Conservation (phyloP, 805 yeast genomes). For the Saccharomycopsis olivae region DNA sequence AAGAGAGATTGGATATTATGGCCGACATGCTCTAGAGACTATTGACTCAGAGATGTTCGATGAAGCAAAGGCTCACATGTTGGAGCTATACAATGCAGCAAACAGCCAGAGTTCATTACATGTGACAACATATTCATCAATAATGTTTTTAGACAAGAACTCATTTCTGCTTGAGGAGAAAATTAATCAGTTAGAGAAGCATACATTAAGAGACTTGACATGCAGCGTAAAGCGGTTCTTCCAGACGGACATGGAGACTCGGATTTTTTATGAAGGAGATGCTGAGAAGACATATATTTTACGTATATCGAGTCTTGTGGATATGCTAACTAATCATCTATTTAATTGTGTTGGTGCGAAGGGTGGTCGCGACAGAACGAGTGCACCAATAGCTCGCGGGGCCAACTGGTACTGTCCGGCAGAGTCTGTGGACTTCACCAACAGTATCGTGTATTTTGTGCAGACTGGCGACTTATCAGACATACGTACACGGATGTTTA, state of each 20-base stretch:
- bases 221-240: conserved; percentile 25
- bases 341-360: background rate
- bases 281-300: conserved; percentile 20
- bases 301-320: conserved; percentile 21
- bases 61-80: too few relatives aligned
- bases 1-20: too few relatives aligned
- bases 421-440: conserved; percentile 39
- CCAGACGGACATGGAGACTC: conserved; percentile 21
- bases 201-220: conserved; percentile 29
- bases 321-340: conserved; percentile 23
- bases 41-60: too few relatives aligned
- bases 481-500: conserved; percentile 27
- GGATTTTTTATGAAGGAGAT: conserved; percentile 45
- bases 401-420: conserved; percentile 27
- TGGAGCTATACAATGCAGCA: too few relatives aligned
- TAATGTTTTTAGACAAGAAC: conserved; percentile 41
- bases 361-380: background rate
- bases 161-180: conserved; percentile 47
- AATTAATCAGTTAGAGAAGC: conserved; percentile 42
- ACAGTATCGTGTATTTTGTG: conserved; percentile 40
- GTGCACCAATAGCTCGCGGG: conserved; percentile 20
- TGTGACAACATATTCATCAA: too few relatives aligned
- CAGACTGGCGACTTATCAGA: conserved; percentile 45
- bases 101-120: too few relatives aligned
- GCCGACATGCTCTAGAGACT: too few relatives aligned